Evolutionary conservation across 2,329 filamentous ascomycete species (phyloP).

Genomic region (Orbilia oligospora): DNA sequence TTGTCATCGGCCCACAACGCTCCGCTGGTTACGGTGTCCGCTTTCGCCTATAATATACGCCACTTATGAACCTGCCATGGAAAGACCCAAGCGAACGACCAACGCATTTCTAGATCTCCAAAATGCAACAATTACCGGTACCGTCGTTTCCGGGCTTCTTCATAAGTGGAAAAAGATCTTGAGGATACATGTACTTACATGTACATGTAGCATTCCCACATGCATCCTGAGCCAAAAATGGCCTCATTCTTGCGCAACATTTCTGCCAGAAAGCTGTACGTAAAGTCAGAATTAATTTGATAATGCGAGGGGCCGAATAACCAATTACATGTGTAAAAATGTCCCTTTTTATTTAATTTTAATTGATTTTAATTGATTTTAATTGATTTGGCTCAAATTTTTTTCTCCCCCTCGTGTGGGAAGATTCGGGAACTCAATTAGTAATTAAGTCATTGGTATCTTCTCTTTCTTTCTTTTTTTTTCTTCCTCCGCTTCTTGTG

Average conservation of each 20-base stretch:
- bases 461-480: neutral
- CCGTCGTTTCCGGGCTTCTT: neutral
- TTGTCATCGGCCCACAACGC: constrained; percentile 12
- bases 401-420: no score
- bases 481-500: constrained; percentile 34
- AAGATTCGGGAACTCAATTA: no score
- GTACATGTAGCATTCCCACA: neutral
- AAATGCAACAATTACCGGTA: constrained; percentile 13
- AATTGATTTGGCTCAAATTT: no score
- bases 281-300: neutral
- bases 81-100: constrained; percentile 11
- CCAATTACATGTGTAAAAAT: no score
- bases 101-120: constrained; percentile 5
- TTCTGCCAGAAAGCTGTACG: neutral
- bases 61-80: constrained; percentile 8
- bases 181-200: no score
- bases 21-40: constrained; percentile 16
- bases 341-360: no score
- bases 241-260: constrained; percentile 25
- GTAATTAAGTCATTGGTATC: no score
- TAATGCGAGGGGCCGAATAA: no score
- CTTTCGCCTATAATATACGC: constrained; percentile 13
- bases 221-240: neutral
- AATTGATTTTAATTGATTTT: no score
- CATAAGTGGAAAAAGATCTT: neutral